A percentile compares a stretch with the other conserved stretches of the same genome.
phyloP scores from a whole-genome alignment of 768 basidiomycete genomes.

The Galerina marginata region DNA sequence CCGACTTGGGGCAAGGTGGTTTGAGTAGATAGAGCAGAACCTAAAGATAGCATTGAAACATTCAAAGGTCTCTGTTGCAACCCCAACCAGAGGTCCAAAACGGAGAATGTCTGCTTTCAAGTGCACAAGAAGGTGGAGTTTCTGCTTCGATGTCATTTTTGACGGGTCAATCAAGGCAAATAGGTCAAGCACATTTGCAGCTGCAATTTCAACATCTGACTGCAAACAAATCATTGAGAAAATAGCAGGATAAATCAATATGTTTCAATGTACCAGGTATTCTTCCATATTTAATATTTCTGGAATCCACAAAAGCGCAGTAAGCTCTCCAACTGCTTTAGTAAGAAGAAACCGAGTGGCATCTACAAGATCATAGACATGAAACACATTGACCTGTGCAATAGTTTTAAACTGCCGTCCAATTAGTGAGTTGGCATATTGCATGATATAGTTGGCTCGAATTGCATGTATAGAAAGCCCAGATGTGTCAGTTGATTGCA shows the following conservation, averaged over 20 bases:
- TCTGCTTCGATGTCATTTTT: slow-evolving; percentile 40
- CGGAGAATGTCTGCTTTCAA: slow-evolving; percentile 35
- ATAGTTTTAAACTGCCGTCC: slow-evolving; percentile 47
- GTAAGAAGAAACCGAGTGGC: slow-evolving; percentile 29
- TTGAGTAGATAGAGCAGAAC: slow-evolving; percentile 42
- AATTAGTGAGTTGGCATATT: slow-evolving; percentile 47
- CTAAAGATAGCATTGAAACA: slow-evolving; percentile 49
- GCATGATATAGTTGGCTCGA: slow-evolving; percentile 45
- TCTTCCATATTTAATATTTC: slow-evolving; percentile 40
- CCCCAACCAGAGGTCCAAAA: slow-evolving; percentile 40
- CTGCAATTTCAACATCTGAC: slow-evolving; percentile 32
- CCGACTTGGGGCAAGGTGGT: slow-evolving; percentile 48
- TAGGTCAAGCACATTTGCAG: slow-evolving; percentile 43
- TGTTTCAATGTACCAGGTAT: slow-evolving; percentile 35
- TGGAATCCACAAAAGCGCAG: slow-evolving; percentile 46
- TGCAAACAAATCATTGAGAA: slow-evolving; percentile 16
- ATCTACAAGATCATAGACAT: slow-evolving; percentile 39
- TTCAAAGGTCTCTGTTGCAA: slow-evolving; percentile 42
- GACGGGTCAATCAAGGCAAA: slow-evolving; percentile 37
- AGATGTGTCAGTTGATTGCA: slow-evolving; percentile 36
- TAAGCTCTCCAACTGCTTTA: slow-evolving; percentile 38
- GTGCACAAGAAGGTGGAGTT: slow-evolving; percentile 41
- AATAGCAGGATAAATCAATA: slow-evolving; percentile 1
- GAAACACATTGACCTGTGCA: slow-evolving; percentile 41
- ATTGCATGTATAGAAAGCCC: slow-evolving; percentile 39